Evolutionary conservation across 2,329 filamentous ascomycete species (phyloP), one percentile per base, ranked within the genome.

Genomic region (Leptosphaerulina australis): DNA sequence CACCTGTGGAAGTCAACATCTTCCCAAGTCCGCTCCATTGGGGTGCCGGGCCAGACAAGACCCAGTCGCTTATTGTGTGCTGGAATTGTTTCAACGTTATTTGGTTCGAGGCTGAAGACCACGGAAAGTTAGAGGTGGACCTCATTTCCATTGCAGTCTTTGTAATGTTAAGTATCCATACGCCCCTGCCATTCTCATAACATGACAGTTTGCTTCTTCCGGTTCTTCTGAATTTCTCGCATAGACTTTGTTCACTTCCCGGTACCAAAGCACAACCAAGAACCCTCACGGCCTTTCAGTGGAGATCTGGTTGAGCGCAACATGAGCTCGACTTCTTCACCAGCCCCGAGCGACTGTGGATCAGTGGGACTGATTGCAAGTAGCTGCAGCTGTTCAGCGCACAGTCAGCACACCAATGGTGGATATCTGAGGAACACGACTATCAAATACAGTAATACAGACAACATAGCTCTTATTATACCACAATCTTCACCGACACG

Each of bases 271-370:
- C n/a, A n/a, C n/a, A n/a, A n/a, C n/a, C n/a, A n/a, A n/a, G n/a
- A n/a, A n/a, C n/a, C n/a, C n/a, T n/a, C n/a, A n/a, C n/a, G n/a
- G n/a, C n/a, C n/a, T n/a, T n/a, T n/a, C n/a, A n/a, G n/a, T n/a
- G n/a, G n/a, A n/a, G n/a, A n/a, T n/a, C n/a, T n/a, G n/a, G n/a
- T 24, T n/a, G 12, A 8, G 26, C 9, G n/a, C 18, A 29, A 9
- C 8, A 44, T 44, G 41, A 36, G 41, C n/a, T 44, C 41, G 8
- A 30, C 31, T 11, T 44, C 35, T 12, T 44, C 41, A 24, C 41
- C 41, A 36, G 22, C 41, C 24, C 41, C 41, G 5, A 44, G 41
- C n/a, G 31, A 44, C 11, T 44, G 41, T 10, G 41, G 41, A 2
- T 44, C 33, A 3, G 31, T 33, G n/a, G 29, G 22, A 21, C 20